Evolutionary conservation across 2,329 filamentous ascomycete species (phyloP).

Genomic region (Neonectria faginata): DNA sequence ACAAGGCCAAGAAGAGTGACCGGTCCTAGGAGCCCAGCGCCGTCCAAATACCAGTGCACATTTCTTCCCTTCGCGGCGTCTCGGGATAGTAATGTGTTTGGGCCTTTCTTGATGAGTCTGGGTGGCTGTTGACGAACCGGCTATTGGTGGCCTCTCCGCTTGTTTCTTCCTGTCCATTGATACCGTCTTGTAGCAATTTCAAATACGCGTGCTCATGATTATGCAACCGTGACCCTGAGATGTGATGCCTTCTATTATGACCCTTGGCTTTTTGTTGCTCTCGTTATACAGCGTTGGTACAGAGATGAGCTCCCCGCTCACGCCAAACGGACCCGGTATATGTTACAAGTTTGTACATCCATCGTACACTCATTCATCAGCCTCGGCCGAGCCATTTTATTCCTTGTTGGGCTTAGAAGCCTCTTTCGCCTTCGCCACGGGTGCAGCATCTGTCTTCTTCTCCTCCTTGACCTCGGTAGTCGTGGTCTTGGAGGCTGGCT

Average conservation of each 20-base stretch:
- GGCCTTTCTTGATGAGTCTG: slow-evolving; percentile 31
- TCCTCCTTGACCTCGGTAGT: slow-evolving; percentile 24
- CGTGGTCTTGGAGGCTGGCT: neutral
- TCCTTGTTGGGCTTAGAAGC: slow-evolving; percentile 27
- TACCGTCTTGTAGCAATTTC: slow-evolving; percentile 40
- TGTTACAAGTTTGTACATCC: slow-evolving; percentile 41
- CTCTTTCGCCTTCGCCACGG: slow-evolving; percentile 18
- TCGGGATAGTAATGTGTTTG: slow-evolving; percentile 16
- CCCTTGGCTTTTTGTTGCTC: slow-evolving; percentile 33
- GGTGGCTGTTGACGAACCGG: slow-evolving; percentile 14
- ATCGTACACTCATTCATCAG: slow-evolving; percentile 6
- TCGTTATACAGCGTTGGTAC: slow-evolving; percentile 46
- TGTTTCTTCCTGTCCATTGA: slow-evolving; percentile 30
- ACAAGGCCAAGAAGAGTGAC: slow-evolving; percentile 53
- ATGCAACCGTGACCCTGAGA: slow-evolving; percentile 29
- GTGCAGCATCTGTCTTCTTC: slow-evolving; percentile 29
- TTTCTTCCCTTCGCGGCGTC: slow-evolving; percentile 18
- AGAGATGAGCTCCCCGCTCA: slow-evolving; percentile 35
- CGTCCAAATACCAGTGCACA: slow-evolving; percentile 2
- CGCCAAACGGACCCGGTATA: slow-evolving; percentile 35
- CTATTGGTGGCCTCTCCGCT: slow-evolving; percentile 35
- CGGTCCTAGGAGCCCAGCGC: slow-evolving; percentile 30
- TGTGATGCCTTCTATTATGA: slow-evolving; percentile 45
- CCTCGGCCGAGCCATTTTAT: slow-evolving; percentile 17
- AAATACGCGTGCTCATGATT: slow-evolving; percentile 28